Evolutionary conservation across 2,329 filamentous ascomycete species (phyloP).

Genomic region (Atkinsonella hypoxylon): DNA sequence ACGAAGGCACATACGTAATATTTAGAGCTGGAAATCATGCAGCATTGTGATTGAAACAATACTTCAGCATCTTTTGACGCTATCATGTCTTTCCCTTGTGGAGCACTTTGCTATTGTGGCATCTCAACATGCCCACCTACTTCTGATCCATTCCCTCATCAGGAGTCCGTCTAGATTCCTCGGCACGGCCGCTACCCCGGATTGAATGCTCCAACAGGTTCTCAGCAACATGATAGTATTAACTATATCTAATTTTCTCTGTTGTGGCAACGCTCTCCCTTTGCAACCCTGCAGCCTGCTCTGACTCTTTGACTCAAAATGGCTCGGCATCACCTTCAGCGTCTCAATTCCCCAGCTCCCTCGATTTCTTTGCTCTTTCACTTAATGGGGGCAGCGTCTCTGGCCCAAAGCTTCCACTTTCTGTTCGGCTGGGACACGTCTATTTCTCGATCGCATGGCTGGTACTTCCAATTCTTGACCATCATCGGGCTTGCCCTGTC

Average conservation of each 20-base stretch:
- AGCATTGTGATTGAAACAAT: neutral
- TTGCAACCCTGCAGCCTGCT: neutral
- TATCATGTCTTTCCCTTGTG: neutral
- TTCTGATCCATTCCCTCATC: neutral
- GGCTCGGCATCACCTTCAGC: slow-evolving; percentile 49
- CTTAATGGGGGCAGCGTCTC: slow-evolving; percentile 48
- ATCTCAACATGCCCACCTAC: neutral
- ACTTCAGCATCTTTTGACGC: neutral
- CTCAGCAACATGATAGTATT: neutral
- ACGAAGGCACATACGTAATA: neutral
- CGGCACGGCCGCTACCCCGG: neutral
- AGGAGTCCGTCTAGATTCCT: neutral
- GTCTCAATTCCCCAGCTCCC: slow-evolving; percentile 52
- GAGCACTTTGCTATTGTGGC: neutral
- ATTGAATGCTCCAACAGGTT: neutral
- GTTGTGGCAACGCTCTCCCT: neutral
- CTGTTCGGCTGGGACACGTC: slow-evolving; percentile 36
- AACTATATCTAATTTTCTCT: neutral
- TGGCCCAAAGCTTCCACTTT: slow-evolving; percentile 41
- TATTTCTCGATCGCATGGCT: slow-evolving; percentile 49
- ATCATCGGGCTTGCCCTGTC: slow-evolving; percentile 57
- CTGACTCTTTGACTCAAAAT: slow-evolving; percentile 16
- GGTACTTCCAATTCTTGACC: slow-evolving; percentile 61
- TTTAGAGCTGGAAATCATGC: neutral
- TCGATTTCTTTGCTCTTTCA: slow-evolving; percentile 46